Conservation (phyloP, 495 filamentous ascomycete genomes). For the Aspergillus coremiiformis region DNA sequence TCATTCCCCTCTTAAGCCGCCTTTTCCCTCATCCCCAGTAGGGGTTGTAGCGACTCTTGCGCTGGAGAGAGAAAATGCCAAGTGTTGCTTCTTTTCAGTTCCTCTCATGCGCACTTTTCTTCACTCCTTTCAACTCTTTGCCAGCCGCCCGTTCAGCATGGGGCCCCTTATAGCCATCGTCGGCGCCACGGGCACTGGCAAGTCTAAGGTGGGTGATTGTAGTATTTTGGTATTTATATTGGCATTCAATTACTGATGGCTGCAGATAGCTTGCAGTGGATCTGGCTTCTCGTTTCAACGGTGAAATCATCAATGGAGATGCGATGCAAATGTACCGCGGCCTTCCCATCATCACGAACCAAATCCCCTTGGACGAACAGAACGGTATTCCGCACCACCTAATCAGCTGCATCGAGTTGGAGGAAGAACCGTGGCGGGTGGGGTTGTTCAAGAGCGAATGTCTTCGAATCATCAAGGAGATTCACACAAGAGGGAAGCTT, state of each 20-base stretch:
- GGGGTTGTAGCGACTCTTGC: too few relatives aligned
- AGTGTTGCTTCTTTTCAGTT: neutral
- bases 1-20: too few relatives aligned
- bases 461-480: constrained; percentile 63
- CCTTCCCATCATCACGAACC: constrained; percentile 92
- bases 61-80: too few relatives aligned
- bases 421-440: constrained; percentile 76
- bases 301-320: constrained; percentile 96
- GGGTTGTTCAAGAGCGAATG: constrained; percentile 65
- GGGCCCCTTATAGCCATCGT: constrained; percentile 73
- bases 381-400: constrained; percentile 84
- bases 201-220: constrained; percentile 70
- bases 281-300: constrained; percentile 73
- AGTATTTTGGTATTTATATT: neutral
- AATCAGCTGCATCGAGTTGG: constrained; percentile 63
- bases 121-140: constrained; percentile 3
- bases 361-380: constrained; percentile 67
- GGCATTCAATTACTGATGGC: constrained; percentile 19
- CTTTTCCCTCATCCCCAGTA: too few relatives aligned
- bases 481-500: constrained; percentile 64
- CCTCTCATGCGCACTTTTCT: constrained; percentile 10
- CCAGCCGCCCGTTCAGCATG: constrained; percentile 22
- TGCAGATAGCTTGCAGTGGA: constrained; percentile 81
- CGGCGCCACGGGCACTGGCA: constrained; percentile 92
- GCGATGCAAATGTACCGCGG: constrained; percentile 98